These are phyloP conservation scores for Coccomyxa sp. DNA, from an alignment of 139 green algal genomes.

Conservation along the genomic window DNA sequence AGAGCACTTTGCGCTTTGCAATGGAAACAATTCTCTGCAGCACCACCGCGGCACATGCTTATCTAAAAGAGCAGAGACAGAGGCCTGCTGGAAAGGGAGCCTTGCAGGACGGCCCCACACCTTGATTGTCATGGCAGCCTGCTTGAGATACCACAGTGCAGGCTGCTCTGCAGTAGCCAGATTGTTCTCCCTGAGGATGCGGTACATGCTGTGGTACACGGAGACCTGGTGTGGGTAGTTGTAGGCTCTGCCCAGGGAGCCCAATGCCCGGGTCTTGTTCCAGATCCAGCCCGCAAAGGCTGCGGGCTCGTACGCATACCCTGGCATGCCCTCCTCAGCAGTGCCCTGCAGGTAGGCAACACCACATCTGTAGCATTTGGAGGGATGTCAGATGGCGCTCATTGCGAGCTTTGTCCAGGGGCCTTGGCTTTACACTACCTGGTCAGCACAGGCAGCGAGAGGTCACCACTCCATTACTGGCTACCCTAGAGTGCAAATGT, in stretches of 20 bases:
- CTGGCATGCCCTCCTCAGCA: not conserved
- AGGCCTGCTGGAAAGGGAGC: not conserved
- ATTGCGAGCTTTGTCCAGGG: too few relatives aligned
- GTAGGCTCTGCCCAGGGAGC: conserved; percentile 6
- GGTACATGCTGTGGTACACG: conserved; percentile 12
- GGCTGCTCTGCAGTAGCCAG: not conserved
- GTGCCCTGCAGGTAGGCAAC: too few relatives aligned
- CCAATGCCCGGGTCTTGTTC: conserved; percentile 1
- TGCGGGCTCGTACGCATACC: not conserved
- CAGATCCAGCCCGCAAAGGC: conserved; percentile 11
- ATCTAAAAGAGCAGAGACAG: too few relatives aligned
- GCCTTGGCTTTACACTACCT: too few relatives aligned
- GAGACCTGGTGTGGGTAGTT: conserved; percentile 19
- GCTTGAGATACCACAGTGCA: conserved; percentile 4
- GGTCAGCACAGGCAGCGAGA: too few relatives aligned
- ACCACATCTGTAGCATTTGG: too few relatives aligned
- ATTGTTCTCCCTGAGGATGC: not conserved
- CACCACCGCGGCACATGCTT: too few relatives aligned
- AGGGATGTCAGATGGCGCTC: too few relatives aligned
- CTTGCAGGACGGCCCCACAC: not conserved
- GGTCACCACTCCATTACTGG: too few relatives aligned
- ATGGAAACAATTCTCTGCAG: too few relatives aligned
- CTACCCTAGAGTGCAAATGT: too few relatives aligned
- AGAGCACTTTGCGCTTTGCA: too few relatives aligned
- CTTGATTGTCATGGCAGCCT: not conserved